Evolutionary conservation across 1,139 yeast species (phyloP), one percentile per base, ranked within the genome.

Genomic region (Geotrichum macrosporum): DNA sequence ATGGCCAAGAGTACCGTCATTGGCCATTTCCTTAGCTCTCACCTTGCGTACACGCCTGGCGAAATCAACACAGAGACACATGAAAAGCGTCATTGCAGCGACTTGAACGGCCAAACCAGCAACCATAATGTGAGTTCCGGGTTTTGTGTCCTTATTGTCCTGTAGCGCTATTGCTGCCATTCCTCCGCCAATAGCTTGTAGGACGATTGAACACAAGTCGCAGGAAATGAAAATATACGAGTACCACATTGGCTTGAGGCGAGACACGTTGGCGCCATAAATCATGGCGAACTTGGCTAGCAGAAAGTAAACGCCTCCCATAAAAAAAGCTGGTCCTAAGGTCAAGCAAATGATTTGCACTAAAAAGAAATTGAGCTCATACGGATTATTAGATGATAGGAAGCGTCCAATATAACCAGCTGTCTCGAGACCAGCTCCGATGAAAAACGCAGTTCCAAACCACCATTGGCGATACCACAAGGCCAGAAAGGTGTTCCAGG

Each of bases 101-200:
- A 87, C 88, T 67, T 89, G 96, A 57, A 84, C 71, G 0, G 80
- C 79, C 52, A 89, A 74, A 26, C 96, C 96, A 2, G 79, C 95
- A 53, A 86, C 79, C 84, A 88, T 85, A 47, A 82, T 70, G 64
- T 84, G 72, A 0, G 86, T 76, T 30, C 96, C 97, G 0, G 71
- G 63, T 1, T 60, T 63, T 46, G 60, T 53, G 21, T 65, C 57
- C 19, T 65, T 62, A 3, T 64, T 59, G 15, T 77, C 76, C 29
- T 74, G 70, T n/a, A n/a, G n/a, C n/a, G n/a, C n/a, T n/a, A n/a
- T n/a, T 1, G 94, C 78, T 2, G 88, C 81, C 55, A 80, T 76
- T 51, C 89, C 95, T 47, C 86, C 87, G 32, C 96, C 96, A 21
- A 74, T 78, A 5, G 86, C 96, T 57, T 88, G 96, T 31, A 88